Percentiles rank a stretch among this genome's conserved stretches.
Evolutionary conservation across 2,329 filamentous ascomycete species (phyloP).

Genomic region (Aspergillus bombycis): DNA sequence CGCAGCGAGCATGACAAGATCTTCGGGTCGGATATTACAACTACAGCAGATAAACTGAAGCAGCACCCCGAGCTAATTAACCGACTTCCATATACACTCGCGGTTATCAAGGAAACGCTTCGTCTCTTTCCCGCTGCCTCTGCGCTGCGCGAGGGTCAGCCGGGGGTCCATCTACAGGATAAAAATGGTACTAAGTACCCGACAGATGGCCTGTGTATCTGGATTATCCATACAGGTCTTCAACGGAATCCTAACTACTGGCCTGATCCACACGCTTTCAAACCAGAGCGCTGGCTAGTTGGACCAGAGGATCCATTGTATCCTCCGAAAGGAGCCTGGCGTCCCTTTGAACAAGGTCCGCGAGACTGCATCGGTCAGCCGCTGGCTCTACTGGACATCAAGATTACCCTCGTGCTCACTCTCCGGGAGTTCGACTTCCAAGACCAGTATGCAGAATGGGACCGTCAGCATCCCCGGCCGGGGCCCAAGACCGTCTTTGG

Average conservation of each 20-base stretch:
- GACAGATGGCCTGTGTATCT: constrained; percentile 18
- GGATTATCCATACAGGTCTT: constrained; percentile 21
- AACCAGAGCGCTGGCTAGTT: constrained; percentile 41
- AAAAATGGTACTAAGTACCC: constrained; percentile 20
- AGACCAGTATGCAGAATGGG: constrained; percentile 15
- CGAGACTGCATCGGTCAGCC: constrained; percentile 55
- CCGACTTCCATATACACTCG: constrained; percentile 56
- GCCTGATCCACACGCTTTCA: constrained; percentile 29
- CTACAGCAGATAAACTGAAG: constrained; percentile 43
- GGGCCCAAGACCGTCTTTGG: constrained; percentile 21
- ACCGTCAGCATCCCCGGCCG: constrained; percentile 34
- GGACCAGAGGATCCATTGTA: constrained; percentile 27
- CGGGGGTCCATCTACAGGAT: constrained; percentile 10
- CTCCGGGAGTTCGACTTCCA: constrained; percentile 29
- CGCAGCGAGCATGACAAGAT: constrained; percentile 57
- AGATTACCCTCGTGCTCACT: constrained; percentile 28
- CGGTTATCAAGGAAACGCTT: constrained; percentile 59
- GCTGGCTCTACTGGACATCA: constrained; percentile 49
- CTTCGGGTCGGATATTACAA: constrained; percentile 49
- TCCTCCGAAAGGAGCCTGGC: constrained; percentile 45
- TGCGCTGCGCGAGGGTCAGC: constrained; percentile 21
- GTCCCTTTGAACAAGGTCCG: constrained; percentile 53
- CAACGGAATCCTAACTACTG: constrained; percentile 22
- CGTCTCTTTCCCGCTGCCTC: constrained; percentile 51
- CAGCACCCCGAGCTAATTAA: constrained; percentile 52